Evolutionary conservation across 2,329 filamentous ascomycete species (phyloP).

Genomic region (Gnomoniopsis sp.): DNA sequence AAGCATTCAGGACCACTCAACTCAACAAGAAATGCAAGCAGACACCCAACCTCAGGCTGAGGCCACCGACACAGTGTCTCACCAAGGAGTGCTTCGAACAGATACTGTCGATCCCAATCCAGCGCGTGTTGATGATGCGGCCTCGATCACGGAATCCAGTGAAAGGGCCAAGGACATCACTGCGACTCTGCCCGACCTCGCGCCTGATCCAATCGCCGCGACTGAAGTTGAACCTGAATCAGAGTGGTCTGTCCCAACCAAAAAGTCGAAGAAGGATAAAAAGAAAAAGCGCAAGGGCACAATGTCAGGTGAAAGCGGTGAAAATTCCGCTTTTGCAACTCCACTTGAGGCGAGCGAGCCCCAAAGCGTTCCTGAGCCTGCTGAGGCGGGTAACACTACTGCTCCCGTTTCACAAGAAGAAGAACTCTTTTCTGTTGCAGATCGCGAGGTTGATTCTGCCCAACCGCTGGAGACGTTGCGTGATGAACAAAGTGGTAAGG

Average conservation of each 20-base stretch:
- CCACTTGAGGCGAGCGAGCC: conserved; percentile 1
- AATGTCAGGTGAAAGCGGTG: conserved; percentile 4
- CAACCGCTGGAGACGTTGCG: neutral
- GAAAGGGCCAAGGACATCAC: neutral
- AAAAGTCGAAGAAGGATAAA: conserved; percentile 34
- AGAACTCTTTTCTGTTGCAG: neutral
- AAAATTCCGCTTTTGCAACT: neutral
- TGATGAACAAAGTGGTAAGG: neutral
- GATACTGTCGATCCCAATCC: neutral
- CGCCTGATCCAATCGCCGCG: neutral
- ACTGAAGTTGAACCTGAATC: conserved; percentile 14
- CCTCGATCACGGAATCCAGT: neutral
- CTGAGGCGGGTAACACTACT: neutral
- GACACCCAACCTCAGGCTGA: neutral
- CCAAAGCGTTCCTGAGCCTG: neutral
- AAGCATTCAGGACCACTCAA: neutral
- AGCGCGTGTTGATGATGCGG: neutral
- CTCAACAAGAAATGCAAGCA: neutral
- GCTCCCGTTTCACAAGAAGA: neutral
- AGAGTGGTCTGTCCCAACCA: conserved; percentile 21
- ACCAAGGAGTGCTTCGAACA: neutral
- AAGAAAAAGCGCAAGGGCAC: conserved; percentile 18
- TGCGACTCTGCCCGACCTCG: neutral
- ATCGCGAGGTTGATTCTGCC: neutral
- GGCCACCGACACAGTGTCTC: neutral